A percentile compares a stretch with the other conserved stretches of the same genome.
phyloP scores from a whole-genome alignment of 2,329 filamentous ascomycete species.

The Fusarium camptoceras region DNA sequence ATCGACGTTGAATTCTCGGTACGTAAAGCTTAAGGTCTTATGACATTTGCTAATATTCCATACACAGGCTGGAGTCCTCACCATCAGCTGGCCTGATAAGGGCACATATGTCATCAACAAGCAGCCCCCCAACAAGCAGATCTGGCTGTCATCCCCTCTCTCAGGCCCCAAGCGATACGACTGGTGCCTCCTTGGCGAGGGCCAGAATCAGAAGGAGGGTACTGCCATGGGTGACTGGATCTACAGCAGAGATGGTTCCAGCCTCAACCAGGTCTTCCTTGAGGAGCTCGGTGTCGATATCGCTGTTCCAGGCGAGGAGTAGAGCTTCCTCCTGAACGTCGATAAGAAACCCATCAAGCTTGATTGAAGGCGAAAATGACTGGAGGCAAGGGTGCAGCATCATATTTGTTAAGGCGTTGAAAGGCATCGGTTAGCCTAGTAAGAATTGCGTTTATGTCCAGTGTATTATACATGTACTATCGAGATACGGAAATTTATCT shows the following conservation, averaged over 20 bases:
- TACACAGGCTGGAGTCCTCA: constrained; percentile 84
- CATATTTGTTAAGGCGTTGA: constrained; percentile 38
- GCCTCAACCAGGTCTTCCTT: constrained; percentile 77
- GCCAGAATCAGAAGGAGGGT: constrained; percentile 80
- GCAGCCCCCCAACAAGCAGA: constrained; percentile 96
- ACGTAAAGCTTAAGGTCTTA: constrained; percentile 51
- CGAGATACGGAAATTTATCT: constrained; percentile 5
- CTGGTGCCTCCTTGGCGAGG: constrained; percentile 81
- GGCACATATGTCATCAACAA: constrained; percentile 98
- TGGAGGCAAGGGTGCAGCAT: constrained; percentile 16
- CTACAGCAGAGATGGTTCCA: constrained; percentile 85
- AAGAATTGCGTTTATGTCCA: constrained; percentile 15
- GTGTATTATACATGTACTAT: constrained; percentile 39
- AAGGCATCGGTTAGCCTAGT: constrained; percentile 27
- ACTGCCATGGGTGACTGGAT: constrained; percentile 83
- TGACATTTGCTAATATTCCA: constrained; percentile 26
- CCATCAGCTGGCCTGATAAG: constrained; percentile 73
- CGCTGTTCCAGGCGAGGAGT: constrained; percentile 46
- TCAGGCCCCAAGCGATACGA: constrained; percentile 95
- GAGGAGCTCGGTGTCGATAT: constrained; percentile 80
- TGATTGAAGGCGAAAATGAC: constrained; percentile 14
- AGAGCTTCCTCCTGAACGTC: constrained; percentile 39
- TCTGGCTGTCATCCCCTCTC: constrained; percentile 93
- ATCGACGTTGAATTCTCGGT: constrained; percentile 93
- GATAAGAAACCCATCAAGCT: constrained; percentile 24